Percentiles rank a stretch among this genome's conserved stretches.
Evolutionary conservation across 2,329 filamentous ascomycete species (phyloP).

Genomic region (Periglandula ipomoeae): DNA sequence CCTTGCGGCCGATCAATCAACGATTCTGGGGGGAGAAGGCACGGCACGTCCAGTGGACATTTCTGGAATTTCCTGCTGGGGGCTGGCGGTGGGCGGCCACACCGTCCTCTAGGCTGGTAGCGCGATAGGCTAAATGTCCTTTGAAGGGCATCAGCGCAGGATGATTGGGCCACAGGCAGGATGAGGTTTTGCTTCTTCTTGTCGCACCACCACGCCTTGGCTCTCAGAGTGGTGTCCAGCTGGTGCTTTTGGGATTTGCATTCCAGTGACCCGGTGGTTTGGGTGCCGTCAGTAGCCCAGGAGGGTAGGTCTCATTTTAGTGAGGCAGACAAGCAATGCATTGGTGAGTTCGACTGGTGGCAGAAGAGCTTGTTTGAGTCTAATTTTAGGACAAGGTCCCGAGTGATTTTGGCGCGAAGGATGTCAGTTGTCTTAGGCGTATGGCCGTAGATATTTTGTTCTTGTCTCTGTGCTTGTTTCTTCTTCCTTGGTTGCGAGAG

Average conservation of each 20-base stretch:
- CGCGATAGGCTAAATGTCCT: neutral
- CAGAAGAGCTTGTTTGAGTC: neutral
- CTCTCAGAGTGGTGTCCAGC: neutral
- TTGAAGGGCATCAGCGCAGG: neutral
- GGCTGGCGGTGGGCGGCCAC: neutral
- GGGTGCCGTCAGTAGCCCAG: neutral
- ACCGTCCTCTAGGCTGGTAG: neutral
- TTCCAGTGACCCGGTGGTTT: slow-evolving; percentile 1
- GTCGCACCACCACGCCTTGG: neutral
- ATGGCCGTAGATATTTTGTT: too few species aligned
- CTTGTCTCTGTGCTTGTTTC: too few species aligned
- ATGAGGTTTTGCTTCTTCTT: too few species aligned
- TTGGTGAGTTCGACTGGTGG: neutral
- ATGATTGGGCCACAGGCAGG: neutral
- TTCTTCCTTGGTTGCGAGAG: too few species aligned
- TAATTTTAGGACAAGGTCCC: neutral
- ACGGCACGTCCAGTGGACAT: neutral
- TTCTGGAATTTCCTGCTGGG: neutral
- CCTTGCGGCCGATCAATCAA: neutral
- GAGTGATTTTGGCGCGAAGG: neutral
- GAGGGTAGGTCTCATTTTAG: neutral
- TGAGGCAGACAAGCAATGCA: neutral
- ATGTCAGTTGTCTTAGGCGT: neutral
- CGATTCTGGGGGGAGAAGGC: too few species aligned
- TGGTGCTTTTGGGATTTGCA: neutral